Percentiles rank a stretch among this genome's conserved stretches.
phyloP scores from a whole-genome alignment of 2,329 filamentous ascomycete genomes.

The Fusarium circinatum region DNA sequence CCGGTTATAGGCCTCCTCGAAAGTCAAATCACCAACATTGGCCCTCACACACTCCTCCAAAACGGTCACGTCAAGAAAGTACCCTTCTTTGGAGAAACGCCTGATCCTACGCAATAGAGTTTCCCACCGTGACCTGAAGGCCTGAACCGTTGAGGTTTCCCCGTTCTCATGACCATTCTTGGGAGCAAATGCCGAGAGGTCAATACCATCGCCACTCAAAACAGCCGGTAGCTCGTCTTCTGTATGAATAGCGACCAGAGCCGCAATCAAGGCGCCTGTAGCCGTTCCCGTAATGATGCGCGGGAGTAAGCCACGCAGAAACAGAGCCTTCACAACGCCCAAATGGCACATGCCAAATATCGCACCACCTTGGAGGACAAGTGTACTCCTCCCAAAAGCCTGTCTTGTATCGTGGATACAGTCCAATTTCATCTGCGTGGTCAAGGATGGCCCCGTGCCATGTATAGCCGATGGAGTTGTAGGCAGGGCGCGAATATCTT shows the following conservation, averaged over 20 bases:
- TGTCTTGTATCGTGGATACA: conserved; percentile 88
- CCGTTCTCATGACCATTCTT: conserved; percentile 46
- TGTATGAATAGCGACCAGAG: conserved; percentile 86
- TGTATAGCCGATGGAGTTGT: conserved; percentile 58
- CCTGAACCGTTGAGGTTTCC: conserved; percentile 49
- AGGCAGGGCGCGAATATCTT: conserved; percentile 76
- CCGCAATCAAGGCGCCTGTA: conserved; percentile 89
- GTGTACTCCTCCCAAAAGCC: conserved; percentile 85
- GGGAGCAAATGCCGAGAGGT: conserved; percentile 79
- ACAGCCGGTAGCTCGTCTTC: conserved; percentile 84
- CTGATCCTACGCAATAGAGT: conserved; percentile 74
- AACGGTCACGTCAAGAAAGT: conserved; percentile 84
- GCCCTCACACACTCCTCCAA: conserved; percentile 85
- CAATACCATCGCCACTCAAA: conserved; percentile 81
- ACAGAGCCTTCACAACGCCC: conserved; percentile 88
- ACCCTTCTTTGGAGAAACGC: conserved; percentile 79
- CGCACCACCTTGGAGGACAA: conserved; percentile 89
- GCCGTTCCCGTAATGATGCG: conserved; percentile 92
- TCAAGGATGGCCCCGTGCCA: conserved; percentile 58
- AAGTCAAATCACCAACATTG: conserved; percentile 90
- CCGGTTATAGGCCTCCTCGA: conserved; percentile 88
- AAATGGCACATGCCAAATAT: conserved; percentile 93
- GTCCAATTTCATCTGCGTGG: conserved; percentile 83
- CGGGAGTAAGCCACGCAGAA: conserved; percentile 81
- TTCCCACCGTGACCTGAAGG: conserved; percentile 57